phyloP scores from a whole-genome alignment of 2,329 filamentous ascomycete genomes.

The Alternaria ventricosa region DNA sequence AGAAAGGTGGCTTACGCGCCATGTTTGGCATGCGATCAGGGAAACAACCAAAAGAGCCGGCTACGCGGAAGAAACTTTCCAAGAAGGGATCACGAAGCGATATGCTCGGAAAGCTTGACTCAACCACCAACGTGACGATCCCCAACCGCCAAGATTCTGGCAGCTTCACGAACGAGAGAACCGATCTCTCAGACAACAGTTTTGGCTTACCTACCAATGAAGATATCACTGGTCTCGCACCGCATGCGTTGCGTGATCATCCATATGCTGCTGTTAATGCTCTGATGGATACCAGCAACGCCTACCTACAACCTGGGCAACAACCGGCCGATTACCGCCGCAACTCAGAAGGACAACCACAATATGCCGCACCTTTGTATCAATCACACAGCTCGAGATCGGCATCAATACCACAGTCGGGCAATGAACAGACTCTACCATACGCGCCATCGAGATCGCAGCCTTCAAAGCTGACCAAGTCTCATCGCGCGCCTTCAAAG shows the following conservation, averaged over 20 bases:
- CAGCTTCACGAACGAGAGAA: constrained; percentile 29
- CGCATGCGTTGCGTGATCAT: constrained; percentile 21
- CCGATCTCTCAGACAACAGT: constrained; percentile 11
- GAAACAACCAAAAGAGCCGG: constrained; percentile 20
- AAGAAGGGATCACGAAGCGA: constrained; percentile 29
- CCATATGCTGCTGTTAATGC: constrained; percentile 24
- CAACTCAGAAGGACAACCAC: constrained; percentile 33
- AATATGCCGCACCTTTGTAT: constrained; percentile 30
- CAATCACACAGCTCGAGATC: constrained; percentile 19
- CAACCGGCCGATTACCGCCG: constrained; percentile 28
- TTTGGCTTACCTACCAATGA: constrained; percentile 18
- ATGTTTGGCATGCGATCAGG: constrained; percentile 29
- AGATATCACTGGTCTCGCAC: constrained; percentile 10
- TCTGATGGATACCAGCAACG: neutral
- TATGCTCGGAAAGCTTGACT: constrained; percentile 16
- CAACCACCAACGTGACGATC: constrained; percentile 12
- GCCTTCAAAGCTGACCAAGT: constrained; percentile 30
- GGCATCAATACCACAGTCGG: constrained; percentile 22
- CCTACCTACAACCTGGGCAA: constrained; percentile 1
- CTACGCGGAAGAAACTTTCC: constrained; percentile 29
- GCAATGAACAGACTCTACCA: constrained; percentile 9
- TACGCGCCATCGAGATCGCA: constrained; percentile 11
- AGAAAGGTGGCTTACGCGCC: constrained; percentile 28
- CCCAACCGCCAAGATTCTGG: constrained; percentile 31
- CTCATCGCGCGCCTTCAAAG: constrained; percentile 23